Conservation (phyloP, 164 flowering plant species). For the Vitis labrusca region DNA sequence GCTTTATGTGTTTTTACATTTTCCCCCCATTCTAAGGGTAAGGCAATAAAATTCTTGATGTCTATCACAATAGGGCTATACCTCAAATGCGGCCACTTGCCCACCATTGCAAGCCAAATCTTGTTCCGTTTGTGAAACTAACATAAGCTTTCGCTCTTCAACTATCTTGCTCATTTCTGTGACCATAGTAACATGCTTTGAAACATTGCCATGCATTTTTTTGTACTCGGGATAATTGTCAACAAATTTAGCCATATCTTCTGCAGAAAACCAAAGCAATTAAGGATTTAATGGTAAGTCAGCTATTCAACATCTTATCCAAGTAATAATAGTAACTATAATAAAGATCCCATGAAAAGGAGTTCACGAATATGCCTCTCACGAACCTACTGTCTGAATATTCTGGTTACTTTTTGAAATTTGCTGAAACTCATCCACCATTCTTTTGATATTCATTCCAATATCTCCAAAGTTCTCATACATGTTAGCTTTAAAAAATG, state of each 20-base stretch:
- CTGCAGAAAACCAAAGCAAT: conserved; percentile 43
- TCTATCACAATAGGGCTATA: conserved; percentile 12
- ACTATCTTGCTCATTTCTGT: conserved; percentile 98
- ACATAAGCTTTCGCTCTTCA: conserved; percentile 89
- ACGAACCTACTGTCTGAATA: conserved; percentile 88
- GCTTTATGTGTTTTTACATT: too few species aligned
- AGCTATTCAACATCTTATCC: neutral
- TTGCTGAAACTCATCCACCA: conserved; percentile 99
- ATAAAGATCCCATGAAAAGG: neutral
- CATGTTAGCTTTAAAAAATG: conserved; percentile 92
- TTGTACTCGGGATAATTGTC: conserved; percentile 95
- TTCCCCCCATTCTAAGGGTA: too few species aligned
- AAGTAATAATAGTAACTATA: neutral
- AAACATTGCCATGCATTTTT: conserved; percentile 96
- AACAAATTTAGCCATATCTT: conserved; percentile 98
- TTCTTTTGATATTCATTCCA: conserved; percentile 89
- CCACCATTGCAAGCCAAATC: conserved; percentile 98
- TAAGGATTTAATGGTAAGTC: neutral
- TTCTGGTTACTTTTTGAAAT: conserved; percentile 90
- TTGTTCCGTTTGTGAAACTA: conserved; percentile 93
- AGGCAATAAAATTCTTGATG: too few species aligned
- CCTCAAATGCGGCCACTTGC: conserved; percentile 96
- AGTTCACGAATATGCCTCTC: conserved; percentile 7
- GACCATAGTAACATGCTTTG: conserved; percentile 94
- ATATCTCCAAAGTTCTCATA: conserved; percentile 98